Evolutionary conservation across 192 early-diverging fungal species (phyloP).

Genomic region (Backusella parvicylindrica): DNA sequence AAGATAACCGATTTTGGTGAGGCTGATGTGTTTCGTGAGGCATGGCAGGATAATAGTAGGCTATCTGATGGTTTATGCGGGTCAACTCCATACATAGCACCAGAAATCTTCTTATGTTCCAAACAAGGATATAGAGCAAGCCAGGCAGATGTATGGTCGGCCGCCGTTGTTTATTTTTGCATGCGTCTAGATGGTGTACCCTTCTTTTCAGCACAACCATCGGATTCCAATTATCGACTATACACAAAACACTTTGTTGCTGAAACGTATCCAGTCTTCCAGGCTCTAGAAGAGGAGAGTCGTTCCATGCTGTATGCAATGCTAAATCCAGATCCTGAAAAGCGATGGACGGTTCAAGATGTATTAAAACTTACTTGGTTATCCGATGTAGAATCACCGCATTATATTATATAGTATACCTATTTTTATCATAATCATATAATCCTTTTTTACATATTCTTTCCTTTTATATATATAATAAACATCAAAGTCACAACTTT

Average conservation of each 20-base stretch:
- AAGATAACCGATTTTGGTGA: slow-evolving; percentile 99
- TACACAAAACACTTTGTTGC: neutral
- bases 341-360: slow-evolving; percentile 35
- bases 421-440: slow-evolving; percentile 35
- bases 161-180: slow-evolving; percentile 88
- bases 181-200: slow-evolving; percentile 70
- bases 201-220: slow-evolving; percentile 57
- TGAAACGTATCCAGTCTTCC: neutral
- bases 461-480: neutral
- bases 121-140: slow-evolving; percentile 83
- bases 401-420: slow-evolving; percentile 13
- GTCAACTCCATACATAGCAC: slow-evolving; percentile 94
- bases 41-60: slow-evolving; percentile 40
- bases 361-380: slow-evolving; percentile 37
- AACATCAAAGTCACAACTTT: slow-evolving; percentile 2
- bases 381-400: neutral
- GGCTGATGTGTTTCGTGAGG: slow-evolving; percentile 85
- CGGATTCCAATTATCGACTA: slow-evolving; percentile 57
- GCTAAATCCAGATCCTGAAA: slow-evolving; percentile 37
- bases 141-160: slow-evolving; percentile 88
- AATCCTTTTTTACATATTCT: neutral
- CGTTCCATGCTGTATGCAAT: slow-evolving; percentile 25
- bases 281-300: neutral
- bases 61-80: slow-evolving; percentile 87
- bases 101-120: slow-evolving; percentile 64